These are phyloP conservation scores for Begonia loranthoides DNA, from an alignment of 306 rosid genomes.

Conservation along the genomic window DNA sequence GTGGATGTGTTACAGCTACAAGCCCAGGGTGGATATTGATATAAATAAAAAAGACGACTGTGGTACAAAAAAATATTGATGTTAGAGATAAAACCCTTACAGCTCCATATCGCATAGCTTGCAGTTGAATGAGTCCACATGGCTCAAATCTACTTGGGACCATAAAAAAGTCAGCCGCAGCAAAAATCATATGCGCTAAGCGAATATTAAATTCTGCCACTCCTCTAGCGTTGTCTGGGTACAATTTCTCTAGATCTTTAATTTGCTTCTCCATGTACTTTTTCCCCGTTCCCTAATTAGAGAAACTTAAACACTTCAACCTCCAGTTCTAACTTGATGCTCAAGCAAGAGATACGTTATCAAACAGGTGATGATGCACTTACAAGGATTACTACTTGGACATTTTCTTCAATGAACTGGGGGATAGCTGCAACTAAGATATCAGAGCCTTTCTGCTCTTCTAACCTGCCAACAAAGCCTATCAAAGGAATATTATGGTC, in stretches of 20 bases:
- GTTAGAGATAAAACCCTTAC: constrained; percentile 16
- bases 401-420: constrained; percentile 33
- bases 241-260: constrained; percentile 20
- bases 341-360: neutral
- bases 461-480: constrained; percentile 86
- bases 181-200: constrained; percentile 32
- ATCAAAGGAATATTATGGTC: constrained; percentile 62
- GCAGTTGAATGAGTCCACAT: constrained; percentile 42
- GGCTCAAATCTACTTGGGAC: constrained; percentile 45
- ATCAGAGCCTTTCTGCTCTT: constrained; percentile 98
- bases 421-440: constrained; percentile 79
- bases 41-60: too few relatives aligned
- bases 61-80: too few relatives aligned
- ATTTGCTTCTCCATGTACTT: constrained; percentile 26
- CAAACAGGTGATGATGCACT: constrained; percentile 10
- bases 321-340: constrained; percentile 5
- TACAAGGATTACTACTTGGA: constrained; percentile 79
- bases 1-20: neutral
- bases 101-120: constrained; percentile 41
- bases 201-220: constrained; percentile 26
- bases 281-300: constrained; percentile 35
- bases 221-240: constrained; percentile 27
- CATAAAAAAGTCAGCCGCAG: constrained; percentile 27
- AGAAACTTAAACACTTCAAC: constrained; percentile 3
- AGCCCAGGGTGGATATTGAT: neutral